These are phyloP conservation scores for Quercus alba DNA, from an alignment of 306 rosid species.

Conservation along the genomic window DNA sequence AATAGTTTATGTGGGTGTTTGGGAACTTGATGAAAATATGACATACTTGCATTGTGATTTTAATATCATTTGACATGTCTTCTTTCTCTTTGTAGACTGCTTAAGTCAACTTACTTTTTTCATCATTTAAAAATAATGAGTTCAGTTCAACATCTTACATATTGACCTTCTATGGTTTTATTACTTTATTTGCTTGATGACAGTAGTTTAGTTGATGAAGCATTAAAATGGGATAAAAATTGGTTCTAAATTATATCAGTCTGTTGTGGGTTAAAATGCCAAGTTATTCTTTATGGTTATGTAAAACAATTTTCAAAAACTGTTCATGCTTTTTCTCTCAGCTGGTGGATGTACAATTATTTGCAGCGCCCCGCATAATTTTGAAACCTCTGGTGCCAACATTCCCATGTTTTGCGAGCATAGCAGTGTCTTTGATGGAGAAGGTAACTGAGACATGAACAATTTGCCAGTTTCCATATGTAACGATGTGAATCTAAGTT, in stretches of 20 bases:
- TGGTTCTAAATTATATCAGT: background rate
- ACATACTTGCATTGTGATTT: background rate
- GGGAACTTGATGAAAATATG: background rate
- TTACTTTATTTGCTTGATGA: background rate
- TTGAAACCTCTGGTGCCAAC: constrained; percentile 33
- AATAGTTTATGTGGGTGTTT: background rate
- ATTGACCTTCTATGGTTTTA: background rate
- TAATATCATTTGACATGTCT: background rate
- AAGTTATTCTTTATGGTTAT: background rate
- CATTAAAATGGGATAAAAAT: background rate
- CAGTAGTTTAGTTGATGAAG: background rate
- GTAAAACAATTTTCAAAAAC: background rate
- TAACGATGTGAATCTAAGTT: background rate
- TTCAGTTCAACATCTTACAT: background rate
- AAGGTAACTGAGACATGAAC: constrained; percentile 18
- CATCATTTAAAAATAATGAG: background rate
- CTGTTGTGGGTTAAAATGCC: background rate
- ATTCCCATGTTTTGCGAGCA: constrained; percentile 33
- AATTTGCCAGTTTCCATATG: background rate
- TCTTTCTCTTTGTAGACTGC: background rate
- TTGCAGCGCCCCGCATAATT: constrained; percentile 23
- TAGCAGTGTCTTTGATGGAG: constrained; percentile 26
- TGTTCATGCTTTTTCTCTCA: background rate
- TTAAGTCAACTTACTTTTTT: background rate
- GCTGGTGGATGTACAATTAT: constrained; percentile 29